phyloP scores from a whole-genome alignment of 495 filamentous ascomycete genomes.

The Hamigera avellanea region DNA sequence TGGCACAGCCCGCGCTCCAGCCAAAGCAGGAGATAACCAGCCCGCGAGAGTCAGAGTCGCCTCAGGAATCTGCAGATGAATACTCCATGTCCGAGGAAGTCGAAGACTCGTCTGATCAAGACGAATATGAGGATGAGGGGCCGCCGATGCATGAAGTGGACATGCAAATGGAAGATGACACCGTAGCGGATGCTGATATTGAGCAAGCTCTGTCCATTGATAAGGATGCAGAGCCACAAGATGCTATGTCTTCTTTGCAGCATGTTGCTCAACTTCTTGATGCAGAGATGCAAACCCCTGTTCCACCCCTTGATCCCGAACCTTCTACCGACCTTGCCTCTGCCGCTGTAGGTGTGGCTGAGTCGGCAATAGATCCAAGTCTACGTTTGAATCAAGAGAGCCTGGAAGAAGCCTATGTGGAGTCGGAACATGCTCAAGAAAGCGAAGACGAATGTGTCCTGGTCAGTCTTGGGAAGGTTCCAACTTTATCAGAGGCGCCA shows the following conservation, averaged over 20 bases:
- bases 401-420: not conserved
- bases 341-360: not conserved
- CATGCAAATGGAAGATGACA: conserved; percentile 1
- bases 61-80: conserved; percentile 1
- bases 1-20: not conserved
- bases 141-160: not conserved
- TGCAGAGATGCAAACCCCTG: too few relatives aligned
- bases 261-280: too few relatives aligned
- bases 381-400: not conserved
- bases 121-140: conserved; percentile 3
- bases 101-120: not conserved
- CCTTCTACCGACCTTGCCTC: not conserved
- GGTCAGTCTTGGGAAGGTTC: too few relatives aligned
- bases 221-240: too few relatives aligned
- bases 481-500: not conserved
- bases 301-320: too few relatives aligned
- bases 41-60: conserved; percentile 1
- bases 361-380: not conserved
- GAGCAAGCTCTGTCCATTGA: too few relatives aligned
- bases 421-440: not conserved
- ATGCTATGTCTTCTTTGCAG: too few relatives aligned
- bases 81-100: not conserved
- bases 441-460: not conserved
- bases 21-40: not conserved
- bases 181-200: too few relatives aligned